A percentile compares a stretch with the other conserved stretches of the same genome.
phyloP scores from a whole-genome alignment of 2,329 filamentous ascomycete genomes.

The Penicillium fuscoglaucum region DNA sequence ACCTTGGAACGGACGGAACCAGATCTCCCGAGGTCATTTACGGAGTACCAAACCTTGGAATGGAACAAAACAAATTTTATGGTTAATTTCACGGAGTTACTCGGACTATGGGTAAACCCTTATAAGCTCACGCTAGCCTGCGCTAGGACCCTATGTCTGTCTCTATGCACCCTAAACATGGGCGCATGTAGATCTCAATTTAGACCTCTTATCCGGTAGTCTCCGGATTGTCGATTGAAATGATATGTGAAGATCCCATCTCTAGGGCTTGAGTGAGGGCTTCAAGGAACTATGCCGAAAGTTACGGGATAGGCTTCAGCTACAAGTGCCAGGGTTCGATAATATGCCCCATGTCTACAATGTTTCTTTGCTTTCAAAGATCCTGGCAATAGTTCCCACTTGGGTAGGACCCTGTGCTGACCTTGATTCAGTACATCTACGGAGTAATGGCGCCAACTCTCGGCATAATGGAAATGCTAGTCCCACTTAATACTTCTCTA shows the following conservation, averaged over 20 bases:
- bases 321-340: background rate
- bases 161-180: conserved; percentile 2
- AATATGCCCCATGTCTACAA: background rate
- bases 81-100: conserved; percentile 1
- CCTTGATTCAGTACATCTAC: background rate
- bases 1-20: no score
- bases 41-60: background rate
- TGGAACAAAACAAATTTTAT: conserved; percentile 1
- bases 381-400: background rate
- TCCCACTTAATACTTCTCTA: conserved; percentile 4
- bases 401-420: background rate
- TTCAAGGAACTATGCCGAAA: background rate
- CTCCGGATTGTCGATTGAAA: background rate
- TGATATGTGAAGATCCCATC: background rate
- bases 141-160: no score
- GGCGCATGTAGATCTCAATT: background rate
- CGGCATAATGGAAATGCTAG: background rate
- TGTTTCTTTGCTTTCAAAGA: background rate
- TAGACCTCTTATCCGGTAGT: background rate
- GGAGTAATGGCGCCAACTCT: no score
- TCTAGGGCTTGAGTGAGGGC: background rate
- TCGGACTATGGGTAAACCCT: background rate
- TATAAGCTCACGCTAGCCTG: background rate
- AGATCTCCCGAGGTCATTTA: background rate
- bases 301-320: background rate